A percentile compares a stretch with the other conserved stretches of the same genome.
These are phyloP conservation scores for Pichia sp. DNA, from an alignment of 1,139 yeast species.

Conservation along the genomic window DNA sequence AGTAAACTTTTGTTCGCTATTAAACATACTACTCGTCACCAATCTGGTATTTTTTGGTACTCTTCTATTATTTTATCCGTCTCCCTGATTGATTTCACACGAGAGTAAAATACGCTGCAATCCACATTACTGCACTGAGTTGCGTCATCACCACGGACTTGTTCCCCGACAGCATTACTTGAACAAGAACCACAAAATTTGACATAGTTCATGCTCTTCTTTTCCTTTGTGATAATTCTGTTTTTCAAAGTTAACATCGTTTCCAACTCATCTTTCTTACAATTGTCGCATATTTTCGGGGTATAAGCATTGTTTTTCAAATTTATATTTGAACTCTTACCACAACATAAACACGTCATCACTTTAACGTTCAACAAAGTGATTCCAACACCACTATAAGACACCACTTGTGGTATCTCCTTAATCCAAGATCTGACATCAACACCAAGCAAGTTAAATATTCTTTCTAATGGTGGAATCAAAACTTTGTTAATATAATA, in stretches of 20 bases:
- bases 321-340: conserved; percentile 3
- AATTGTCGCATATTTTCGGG: conserved; percentile 35
- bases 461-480: conserved; percentile 85
- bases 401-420: conserved; percentile 56
- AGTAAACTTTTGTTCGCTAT: too few relatives aligned
- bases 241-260: conserved; percentile 34
- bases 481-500: conserved; percentile 82
- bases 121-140: conserved; percentile 40
- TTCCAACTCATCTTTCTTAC: conserved; percentile 35
- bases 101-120: conserved; percentile 42
- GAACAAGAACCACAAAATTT: conserved; percentile 28
- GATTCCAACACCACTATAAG: conserved; percentile 13
- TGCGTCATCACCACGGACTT: conserved; percentile 14
- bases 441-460: conserved; percentile 81
- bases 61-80: conserved; percentile 17
- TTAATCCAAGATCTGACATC: conserved; percentile 75
- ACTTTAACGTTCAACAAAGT: conserved; percentile 9
- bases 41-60: conserved; percentile 22
- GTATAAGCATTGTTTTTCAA: background rate
- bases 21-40: too few relatives aligned
- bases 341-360: conserved; percentile 10
- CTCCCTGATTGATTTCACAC: conserved; percentile 31
- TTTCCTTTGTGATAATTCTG: conserved; percentile 24
- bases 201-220: conserved; percentile 18
- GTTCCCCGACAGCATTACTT: conserved; percentile 12